Evolutionary conservation across 176 grass and related monocot genomes (phyloP).

Genomic region (Musa beccarii): DNA sequence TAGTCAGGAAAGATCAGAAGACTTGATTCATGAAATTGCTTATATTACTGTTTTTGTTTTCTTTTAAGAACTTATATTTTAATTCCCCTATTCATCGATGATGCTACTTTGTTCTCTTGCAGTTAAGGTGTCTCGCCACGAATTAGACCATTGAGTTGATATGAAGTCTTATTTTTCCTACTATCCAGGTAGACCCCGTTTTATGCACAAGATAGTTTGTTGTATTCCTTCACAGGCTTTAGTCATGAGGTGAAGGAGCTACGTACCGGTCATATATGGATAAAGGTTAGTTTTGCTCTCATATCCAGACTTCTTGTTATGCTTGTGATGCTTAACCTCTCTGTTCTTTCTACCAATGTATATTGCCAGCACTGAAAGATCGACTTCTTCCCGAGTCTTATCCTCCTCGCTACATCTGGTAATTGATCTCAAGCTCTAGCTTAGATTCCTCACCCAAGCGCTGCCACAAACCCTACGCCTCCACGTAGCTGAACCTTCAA

Average conservation of each 20-base stretch:
- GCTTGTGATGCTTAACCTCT: too few relatives aligned
- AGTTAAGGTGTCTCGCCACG: conserved; percentile 10
- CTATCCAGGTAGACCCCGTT: too few relatives aligned
- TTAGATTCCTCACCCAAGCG: conserved; percentile 46
- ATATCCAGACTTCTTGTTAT: too few relatives aligned
- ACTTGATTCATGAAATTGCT: conserved; percentile 10
- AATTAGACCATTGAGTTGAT: conserved; percentile 11
- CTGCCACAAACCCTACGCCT: conserved; percentile 42
- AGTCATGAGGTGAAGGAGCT: too few relatives aligned
- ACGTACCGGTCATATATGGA: too few relatives aligned
- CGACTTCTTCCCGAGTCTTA: too few relatives aligned
- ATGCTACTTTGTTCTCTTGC: conserved; percentile 14
- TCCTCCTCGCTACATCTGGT: neutral
- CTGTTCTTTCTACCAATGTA: too few relatives aligned
- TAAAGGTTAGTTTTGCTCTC: too few relatives aligned
- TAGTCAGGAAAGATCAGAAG: neutral
- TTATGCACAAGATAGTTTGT: too few relatives aligned
- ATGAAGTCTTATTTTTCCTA: conserved; percentile 1
- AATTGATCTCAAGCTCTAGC: conserved; percentile 36
- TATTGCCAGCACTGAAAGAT: too few relatives aligned
- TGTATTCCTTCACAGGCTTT: too few relatives aligned
- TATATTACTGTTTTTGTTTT: conserved; percentile 14
- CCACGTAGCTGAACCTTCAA: conserved; percentile 21
- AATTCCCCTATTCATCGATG: neutral
- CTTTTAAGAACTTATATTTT: conserved; percentile 1